A percentile compares a stretch with the other conserved stretches of the same genome.
These are phyloP conservation scores for Candida tropicalis DNA, from an alignment of 1,139 yeast genomes.

Conservation along the genomic window DNA sequence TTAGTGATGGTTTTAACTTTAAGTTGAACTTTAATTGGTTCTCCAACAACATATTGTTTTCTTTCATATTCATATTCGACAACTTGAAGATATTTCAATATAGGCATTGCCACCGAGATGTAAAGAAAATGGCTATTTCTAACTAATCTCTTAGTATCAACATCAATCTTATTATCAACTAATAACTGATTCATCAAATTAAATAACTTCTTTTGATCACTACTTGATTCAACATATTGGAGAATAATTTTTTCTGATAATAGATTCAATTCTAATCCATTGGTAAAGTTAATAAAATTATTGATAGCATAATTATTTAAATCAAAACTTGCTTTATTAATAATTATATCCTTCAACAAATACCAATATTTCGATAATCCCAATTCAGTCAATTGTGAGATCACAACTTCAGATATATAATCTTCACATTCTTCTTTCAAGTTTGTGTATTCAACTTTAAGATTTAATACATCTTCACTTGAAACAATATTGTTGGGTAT, in stretches of 20 bases:
- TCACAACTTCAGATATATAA: constrained; percentile 7
- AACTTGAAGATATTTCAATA: constrained; percentile 51
- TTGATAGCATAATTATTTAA: constrained; percentile 41
- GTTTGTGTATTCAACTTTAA: constrained; percentile 48
- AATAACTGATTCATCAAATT: constrained; percentile 18
- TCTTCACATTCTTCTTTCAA: constrained; percentile 44
- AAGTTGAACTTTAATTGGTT: constrained; percentile 53
- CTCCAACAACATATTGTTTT: constrained; percentile 60
- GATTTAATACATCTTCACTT: constrained; percentile 39
- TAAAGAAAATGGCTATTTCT: constrained; percentile 25
- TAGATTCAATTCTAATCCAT: constrained; percentile 19
- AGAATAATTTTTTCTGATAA: constrained; percentile 19
- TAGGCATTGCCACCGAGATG: constrained; percentile 57
- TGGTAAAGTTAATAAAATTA: constrained; percentile 25
- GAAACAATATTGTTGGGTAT: constrained; percentile 24
- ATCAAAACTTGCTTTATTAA: constrained; percentile 34
- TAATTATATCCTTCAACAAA: constrained; percentile 27
- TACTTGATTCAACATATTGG: constrained; percentile 18
- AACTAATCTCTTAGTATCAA: neutral
- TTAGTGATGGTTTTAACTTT: constrained; percentile 44
- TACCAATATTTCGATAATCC: constrained; percentile 24
- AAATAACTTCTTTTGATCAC: constrained; percentile 19
- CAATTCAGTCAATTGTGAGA: constrained; percentile 12
- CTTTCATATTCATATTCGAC: constrained; percentile 47
- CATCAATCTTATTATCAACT: neutral